Conservation (phyloP, 768 basidiomycete genomes). For the Mycena epipterygia region DNA sequence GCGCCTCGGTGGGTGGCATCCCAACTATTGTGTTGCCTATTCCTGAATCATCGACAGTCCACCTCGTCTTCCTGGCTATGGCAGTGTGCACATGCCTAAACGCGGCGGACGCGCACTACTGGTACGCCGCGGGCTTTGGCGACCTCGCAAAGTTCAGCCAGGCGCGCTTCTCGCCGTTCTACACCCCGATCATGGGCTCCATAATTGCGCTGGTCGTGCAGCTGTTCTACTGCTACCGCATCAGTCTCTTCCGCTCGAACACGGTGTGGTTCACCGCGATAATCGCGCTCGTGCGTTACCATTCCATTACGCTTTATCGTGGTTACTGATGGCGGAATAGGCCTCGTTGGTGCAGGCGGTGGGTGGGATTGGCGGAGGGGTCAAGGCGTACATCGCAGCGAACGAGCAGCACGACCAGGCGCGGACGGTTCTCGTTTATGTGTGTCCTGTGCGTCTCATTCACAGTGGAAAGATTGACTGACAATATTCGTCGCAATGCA, state of each 20-base stretch:
- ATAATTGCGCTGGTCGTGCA: conserved; percentile 44
- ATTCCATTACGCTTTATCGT: not conserved
- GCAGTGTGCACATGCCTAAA: conserved; percentile 40
- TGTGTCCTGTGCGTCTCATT: conserved; percentile 9
- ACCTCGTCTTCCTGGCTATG: conserved; percentile 41
- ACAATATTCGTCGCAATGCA: not conserved
- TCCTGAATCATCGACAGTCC: conserved; percentile 43
- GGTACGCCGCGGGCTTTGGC: conserved; percentile 46
- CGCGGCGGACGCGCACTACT: conserved; percentile 43
- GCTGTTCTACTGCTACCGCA: conserved; percentile 49
- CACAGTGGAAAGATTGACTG: not conserved
- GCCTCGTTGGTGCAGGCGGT: conserved; percentile 31
- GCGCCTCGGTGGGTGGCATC: conserved; percentile 37
- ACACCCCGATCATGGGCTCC: conserved; percentile 43
- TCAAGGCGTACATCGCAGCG: conserved; percentile 22
- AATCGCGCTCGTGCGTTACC: conserved; percentile 30
- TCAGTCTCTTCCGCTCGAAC: conserved; percentile 38
- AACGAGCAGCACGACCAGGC: conserved; percentile 24
- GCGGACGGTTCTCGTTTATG: conserved; percentile 28
- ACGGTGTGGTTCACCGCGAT: conserved; percentile 23
- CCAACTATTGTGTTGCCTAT: no score
- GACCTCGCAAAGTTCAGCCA: conserved; percentile 39
- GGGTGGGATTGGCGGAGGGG: conserved; percentile 35
- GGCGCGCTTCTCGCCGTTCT: conserved; percentile 41
- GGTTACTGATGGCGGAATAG: not conserved